Evolutionary conservation across 2,329 filamentous ascomycete species (phyloP), one percentile per base, ranked within the genome.

Genomic region (Diaporthe citriasiana): DNA sequence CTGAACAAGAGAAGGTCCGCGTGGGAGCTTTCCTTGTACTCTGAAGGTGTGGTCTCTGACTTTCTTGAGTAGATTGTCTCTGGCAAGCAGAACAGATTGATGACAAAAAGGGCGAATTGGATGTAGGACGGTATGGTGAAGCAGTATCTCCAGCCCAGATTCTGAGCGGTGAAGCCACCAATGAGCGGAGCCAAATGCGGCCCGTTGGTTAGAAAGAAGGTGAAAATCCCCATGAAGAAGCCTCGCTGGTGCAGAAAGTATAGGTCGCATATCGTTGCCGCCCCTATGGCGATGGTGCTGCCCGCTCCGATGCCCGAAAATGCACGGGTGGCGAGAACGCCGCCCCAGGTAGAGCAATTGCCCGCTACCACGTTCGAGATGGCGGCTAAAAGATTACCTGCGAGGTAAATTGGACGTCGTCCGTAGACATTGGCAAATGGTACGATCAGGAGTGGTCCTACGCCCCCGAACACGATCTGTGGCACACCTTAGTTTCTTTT

Each of bases 371-470:
- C 35, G 63, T 79, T 78, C 25, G 80, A 78, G 38, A 76, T 78
- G 19, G 79, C 79, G 10, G 80, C 79, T 1, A 82, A 72, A n/a
- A 81, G 78, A 15, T 78, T 80, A 5, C 79, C 80, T 17, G 77
- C 71, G 15, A 83, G 72, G 59, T 81, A 80, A 47, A 83, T 77
- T 0, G 81, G 81, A 65, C 82, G 76, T 22, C 82, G 76, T 30
- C 82, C 82, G 74, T 82, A 82, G 19, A 79, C 76, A 65, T 83
- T 82, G 40, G 80, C 77, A 22, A 83, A 70, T 0, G 82, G 74
- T 10, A 82, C 72, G 17, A 77, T 69, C 19, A 78, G 38, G 13
- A 78, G 74, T 3, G 82, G 82, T n/a, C 77, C 79, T 9, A 82
- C 66, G 4, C 82, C 82, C 22, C 78, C 80, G 63, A 81, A 80